Evolutionary conservation across 371 early-diverging fungal species (phyloP).

Genomic region (Zychaea mexicana): DNA sequence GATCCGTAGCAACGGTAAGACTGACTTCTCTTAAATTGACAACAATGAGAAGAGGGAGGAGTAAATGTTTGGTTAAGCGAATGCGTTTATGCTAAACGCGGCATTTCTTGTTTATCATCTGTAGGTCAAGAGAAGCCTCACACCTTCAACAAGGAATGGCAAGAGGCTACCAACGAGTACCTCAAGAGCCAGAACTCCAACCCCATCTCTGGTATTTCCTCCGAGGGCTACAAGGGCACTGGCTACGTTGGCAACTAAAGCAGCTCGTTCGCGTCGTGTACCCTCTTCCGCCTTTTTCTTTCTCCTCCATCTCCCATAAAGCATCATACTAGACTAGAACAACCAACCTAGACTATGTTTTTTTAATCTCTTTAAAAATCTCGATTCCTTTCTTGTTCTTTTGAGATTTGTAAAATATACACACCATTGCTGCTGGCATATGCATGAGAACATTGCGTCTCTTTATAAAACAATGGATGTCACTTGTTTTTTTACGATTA

Average conservation of each 20-base stretch:
- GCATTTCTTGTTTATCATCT: constrained; percentile 2
- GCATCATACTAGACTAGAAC: not conserved
- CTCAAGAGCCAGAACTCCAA: constrained; percentile 87
- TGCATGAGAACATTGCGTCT: too few species aligned
- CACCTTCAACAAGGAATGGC: constrained; percentile 92
- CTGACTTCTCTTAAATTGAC: not conserved
- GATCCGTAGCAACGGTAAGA: constrained; percentile 71
- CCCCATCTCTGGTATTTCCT: constrained; percentile 88
- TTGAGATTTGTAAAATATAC: not conserved
- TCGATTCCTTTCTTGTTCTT: not conserved
- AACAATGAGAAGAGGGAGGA: not conserved
- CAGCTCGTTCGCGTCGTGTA: not conserved
- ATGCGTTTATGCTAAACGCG: not conserved
- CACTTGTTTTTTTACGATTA: too few species aligned
- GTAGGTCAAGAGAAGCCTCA: constrained; percentile 65
- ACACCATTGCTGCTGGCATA: too few species aligned
- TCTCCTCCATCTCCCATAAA: not conserved
- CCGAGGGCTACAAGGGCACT: constrained; percentile 82
- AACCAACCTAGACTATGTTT: not conserved
- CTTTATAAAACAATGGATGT: too few species aligned
- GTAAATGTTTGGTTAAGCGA: not conserved
- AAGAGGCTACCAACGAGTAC: constrained; percentile 86
- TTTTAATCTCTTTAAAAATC: not conserved
- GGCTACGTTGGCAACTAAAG: constrained; percentile 56
- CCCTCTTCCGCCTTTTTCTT: not conserved